phyloP scores from a whole-genome alignment of 345 rosid species.

The rapeseed (Brassica napus) region Da-Ae NC_063439.1:6521501-6522000 shows the following conservation, averaged over 20 bases:
- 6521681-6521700: constrained; percentile 44
- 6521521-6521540: constrained; percentile 49
- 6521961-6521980: constrained; percentile 45
- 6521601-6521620: constrained; percentile 46
- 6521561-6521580: constrained; percentile 41
- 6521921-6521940: constrained; percentile 44
- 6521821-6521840: constrained; percentile 31
- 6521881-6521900: constrained; percentile 49
- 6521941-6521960: constrained; percentile 51
- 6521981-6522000: constrained; percentile 38
- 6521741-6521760: constrained; percentile 25
- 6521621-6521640: constrained; percentile 38
- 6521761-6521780: background rate
- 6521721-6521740: constrained; percentile 15
- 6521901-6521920: constrained; percentile 49
- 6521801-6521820: constrained; percentile 28
- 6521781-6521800: background rate
- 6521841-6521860: constrained; percentile 14
- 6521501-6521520: constrained; percentile 50
- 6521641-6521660: constrained; percentile 40
- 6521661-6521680: constrained; percentile 63
- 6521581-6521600: constrained; percentile 55
- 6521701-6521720: constrained; percentile 37
- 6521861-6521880: constrained; percentile 48
- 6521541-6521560: constrained; percentile 53